Evolutionary conservation across 2,329 filamentous ascomycete species (phyloP).

Genomic region (Stromatinia cepivora): DNA sequence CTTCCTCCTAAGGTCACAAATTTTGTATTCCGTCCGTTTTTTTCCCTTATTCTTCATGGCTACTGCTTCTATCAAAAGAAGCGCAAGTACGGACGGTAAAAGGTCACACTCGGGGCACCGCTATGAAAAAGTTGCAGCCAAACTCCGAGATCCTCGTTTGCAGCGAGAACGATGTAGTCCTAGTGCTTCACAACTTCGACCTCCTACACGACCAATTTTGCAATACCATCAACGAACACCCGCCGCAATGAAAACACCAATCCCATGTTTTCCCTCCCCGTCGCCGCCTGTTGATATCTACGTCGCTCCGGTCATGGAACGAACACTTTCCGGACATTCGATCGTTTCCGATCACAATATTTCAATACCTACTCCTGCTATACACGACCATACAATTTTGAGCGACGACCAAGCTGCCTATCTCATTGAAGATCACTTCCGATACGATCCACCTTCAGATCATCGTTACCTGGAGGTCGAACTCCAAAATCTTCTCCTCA

Average conservation of each 20-base stretch:
- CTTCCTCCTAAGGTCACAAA: slow-evolving; percentile 17
- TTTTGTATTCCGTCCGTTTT: slow-evolving; percentile 13
- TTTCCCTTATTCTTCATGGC: slow-evolving; percentile 21
- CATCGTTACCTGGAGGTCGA: slow-evolving; percentile 28
- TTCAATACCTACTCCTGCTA: neutral
- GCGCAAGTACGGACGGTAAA: slow-evolving; percentile 21
- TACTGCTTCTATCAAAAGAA: slow-evolving; percentile 16
- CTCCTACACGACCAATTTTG: slow-evolving; percentile 4
- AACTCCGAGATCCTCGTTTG: slow-evolving; percentile 12
- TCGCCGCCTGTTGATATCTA: neutral
- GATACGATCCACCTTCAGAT: slow-evolving; percentile 21
- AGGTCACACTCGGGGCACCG: slow-evolving; percentile 17
- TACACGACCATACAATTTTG: slow-evolving; percentile 28
- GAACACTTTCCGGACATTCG: slow-evolving; percentile 39
- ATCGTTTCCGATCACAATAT: slow-evolving; percentile 37
- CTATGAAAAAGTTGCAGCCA: slow-evolving; percentile 16
- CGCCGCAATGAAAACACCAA: neutral
- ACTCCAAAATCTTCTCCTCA: slow-evolving; percentile 12
- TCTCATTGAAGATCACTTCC: slow-evolving; percentile 32
- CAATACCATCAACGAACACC: slow-evolving; percentile 11
- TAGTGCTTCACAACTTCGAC: neutral
- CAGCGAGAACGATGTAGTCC: slow-evolving; percentile 8
- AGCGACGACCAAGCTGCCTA: slow-evolving; percentile 33
- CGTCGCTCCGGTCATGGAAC: slow-evolving; percentile 33
- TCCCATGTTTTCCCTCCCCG: neutral